Percentiles rank a stretch among this genome's conserved stretches.
phyloP scores from a whole-genome alignment of 169 alveolate species.

The Plasmodium knowlesi region DNA sequence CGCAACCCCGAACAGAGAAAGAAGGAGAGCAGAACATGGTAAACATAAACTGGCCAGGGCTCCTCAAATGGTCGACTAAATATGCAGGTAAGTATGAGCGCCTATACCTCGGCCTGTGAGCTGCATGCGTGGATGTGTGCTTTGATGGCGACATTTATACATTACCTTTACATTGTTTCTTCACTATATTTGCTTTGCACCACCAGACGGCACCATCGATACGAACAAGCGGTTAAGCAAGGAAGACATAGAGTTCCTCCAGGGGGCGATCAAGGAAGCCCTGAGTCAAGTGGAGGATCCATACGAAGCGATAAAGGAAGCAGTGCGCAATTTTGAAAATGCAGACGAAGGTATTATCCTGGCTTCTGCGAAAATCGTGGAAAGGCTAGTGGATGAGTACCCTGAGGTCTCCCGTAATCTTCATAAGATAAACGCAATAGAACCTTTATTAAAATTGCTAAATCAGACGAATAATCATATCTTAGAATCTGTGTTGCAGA shows the following conservation, averaged over 20 bases:
- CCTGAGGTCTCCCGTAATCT: slow-evolving; percentile 68
- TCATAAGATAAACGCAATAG: slow-evolving; percentile 68
- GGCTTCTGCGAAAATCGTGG: slow-evolving; percentile 72
- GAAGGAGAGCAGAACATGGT: slow-evolving; percentile 30
- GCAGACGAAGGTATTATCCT: slow-evolving; percentile 66
- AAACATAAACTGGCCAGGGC: slow-evolving; percentile 76
- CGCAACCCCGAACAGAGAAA: not conserved
- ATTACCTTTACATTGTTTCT: not conserved
- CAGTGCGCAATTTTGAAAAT: slow-evolving; percentile 56
- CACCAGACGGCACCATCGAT: slow-evolving; percentile 63
- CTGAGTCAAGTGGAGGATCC: slow-evolving; percentile 75
- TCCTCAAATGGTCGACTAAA: slow-evolving; percentile 76
- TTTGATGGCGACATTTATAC: not conserved
- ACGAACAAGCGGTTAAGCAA: slow-evolving; percentile 63
- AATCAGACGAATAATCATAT: slow-evolving; percentile 35
- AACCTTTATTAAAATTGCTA: slow-evolving; percentile 62
- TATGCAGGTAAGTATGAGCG: slow-evolving; percentile 43
- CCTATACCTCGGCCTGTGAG: not conserved
- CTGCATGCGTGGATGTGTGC: not conserved
- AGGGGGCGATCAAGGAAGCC: slow-evolving; percentile 73
- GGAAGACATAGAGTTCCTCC: slow-evolving; percentile 73
- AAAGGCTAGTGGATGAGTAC: slow-evolving; percentile 70
- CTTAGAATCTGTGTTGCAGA: slow-evolving; percentile 68
- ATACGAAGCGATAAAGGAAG: slow-evolving; percentile 74
- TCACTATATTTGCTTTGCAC: not conserved